Base-by-base conservation (phyloP, 371 early-diverging fungal genomes). In the Chytridiales sp. region DNA sequence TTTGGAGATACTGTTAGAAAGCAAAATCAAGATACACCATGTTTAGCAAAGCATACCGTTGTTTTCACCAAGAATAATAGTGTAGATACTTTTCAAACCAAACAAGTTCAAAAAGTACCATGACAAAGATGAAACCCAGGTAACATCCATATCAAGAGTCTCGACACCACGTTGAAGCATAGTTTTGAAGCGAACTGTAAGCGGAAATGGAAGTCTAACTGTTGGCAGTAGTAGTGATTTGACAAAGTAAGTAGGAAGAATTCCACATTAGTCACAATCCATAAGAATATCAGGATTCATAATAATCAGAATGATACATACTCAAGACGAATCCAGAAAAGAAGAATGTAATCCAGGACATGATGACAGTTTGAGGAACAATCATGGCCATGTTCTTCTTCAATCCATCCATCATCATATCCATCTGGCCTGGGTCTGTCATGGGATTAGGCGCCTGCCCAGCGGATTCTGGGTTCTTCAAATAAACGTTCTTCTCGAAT, bases 51-150 rank as follows among this genome's bases (percentile, higher is more conserved):
- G 24, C 41, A 3, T 80, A 88, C 90, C 85, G 71, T 94, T 94
- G 32, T 86, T 90, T 60, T 90, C 89, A 41, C 97, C 97, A 13
- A 97, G 75, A 59, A 97, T 84, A 30, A 96, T 81, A 34, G 91
- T 85, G 73, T 91, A 97, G 21, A 96, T 89, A 58, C 89, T 87
- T 52, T 88, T 86, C 34, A 97, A 82, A 65, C 98, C 98, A 81
- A 97, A 96, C 64, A 97, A 69, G 70, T 96, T 96, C 36, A 97
- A 73, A 72, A 97, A 97, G 80, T 97, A 97, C 97, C 96, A 97
- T 4, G 95, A 95, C 22, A 97, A 77, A 19, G 94, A 92, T 6
- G 94, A 94, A 1, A 97, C 98, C 96, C 97, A 97, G 29, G 87
- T 82, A 5, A 94, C 95, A 74, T 97, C 97, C 94, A 97, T 94